A percentile compares a stretch with the other conserved stretches of the same genome.
These are phyloP conservation scores for Alternaria ethzedia DNA, from an alignment of 2,329 filamentous ascomycete species.

Conservation along the genomic window DNA sequence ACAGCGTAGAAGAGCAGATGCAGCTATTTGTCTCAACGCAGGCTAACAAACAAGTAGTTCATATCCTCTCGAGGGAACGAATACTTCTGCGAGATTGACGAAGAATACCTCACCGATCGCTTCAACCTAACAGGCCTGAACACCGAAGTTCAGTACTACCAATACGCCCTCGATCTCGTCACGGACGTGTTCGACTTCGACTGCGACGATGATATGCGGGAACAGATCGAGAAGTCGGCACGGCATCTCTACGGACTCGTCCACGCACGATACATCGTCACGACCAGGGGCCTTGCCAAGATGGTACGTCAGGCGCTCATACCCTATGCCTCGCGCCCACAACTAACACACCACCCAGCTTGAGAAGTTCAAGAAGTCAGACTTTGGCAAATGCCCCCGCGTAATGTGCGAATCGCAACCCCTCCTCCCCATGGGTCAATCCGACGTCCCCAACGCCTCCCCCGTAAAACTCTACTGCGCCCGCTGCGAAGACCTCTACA, in stretches of 20 bases:
- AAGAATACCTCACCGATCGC: conserved; percentile 96
- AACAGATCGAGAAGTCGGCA: conserved; percentile 97
- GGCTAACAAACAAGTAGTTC: conserved; percentile 66
- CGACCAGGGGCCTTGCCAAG: conserved; percentile 89
- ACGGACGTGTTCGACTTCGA: conserved; percentile 99
- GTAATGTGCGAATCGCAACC: conserved; percentile 94
- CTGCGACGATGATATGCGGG: conserved; percentile 97
- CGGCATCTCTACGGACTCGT: conserved; percentile 95
- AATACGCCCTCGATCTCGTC: conserved; percentile 96
- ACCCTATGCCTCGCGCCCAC: not conserved
- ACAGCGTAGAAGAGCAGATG: conserved; percentile 6
- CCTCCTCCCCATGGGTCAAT: conserved; percentile 91
- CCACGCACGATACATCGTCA: conserved; percentile 95
- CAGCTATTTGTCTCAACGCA: not conserved
- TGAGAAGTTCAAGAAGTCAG: conserved; percentile 97
- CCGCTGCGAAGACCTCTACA: conserved; percentile 98
- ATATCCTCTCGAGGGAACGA: conserved; percentile 97
- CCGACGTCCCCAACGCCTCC: conserved; percentile 84
- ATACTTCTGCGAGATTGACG: conserved; percentile 99
- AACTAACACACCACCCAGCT: conserved; percentile 65
- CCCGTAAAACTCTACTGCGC: conserved; percentile 97
- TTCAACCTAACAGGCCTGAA: conserved; percentile 98
- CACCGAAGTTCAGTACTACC: conserved; percentile 97
- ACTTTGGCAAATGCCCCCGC: conserved; percentile 97
- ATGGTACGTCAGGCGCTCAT: conserved; percentile 71